Conservation (phyloP, 306 rosid genomes). For the Mimosa bimucronata region DNA sequence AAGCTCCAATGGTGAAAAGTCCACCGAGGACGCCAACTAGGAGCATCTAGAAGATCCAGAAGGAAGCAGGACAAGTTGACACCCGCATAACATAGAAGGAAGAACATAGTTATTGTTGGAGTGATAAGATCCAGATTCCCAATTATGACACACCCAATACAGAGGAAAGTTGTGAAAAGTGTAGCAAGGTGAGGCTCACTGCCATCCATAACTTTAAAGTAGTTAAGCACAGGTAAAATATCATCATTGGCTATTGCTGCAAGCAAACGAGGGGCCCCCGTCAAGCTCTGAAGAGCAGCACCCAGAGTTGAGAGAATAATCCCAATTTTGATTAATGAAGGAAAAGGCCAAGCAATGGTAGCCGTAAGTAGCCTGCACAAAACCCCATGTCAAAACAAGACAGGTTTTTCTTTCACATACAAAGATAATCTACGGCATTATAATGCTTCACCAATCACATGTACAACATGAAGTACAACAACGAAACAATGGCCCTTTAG, state of each 20-base stretch:
- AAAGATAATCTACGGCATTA: neutral
- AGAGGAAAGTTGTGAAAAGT: constrained; percentile 85
- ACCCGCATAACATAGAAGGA: constrained; percentile 92
- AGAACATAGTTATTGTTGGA: constrained; percentile 98
- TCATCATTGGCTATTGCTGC: constrained; percentile 99
- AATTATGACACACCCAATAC: constrained; percentile 88
- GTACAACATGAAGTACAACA: neutral
- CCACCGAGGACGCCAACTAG: constrained; percentile 99
- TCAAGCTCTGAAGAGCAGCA: constrained; percentile 99
- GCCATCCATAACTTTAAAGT: constrained; percentile 86
- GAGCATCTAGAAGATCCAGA: constrained; percentile 98
- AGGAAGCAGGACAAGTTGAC: constrained; percentile 99
- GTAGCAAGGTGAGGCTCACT: constrained; percentile 90
- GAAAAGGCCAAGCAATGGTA: constrained; percentile 96
- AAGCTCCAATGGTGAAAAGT: constrained; percentile 98
- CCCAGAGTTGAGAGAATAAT: constrained; percentile 97
- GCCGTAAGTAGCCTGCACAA: constrained; percentile 94
- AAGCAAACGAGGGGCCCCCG: constrained; percentile 98
- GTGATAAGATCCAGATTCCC: constrained; percentile 99
- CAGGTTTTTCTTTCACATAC: neutral
- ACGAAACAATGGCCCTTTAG: neutral
- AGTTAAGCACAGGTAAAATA: constrained; percentile 90
- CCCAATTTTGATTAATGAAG: constrained; percentile 88
- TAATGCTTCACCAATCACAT: neutral
- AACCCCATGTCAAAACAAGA: constrained; percentile 45